Evolutionary conservation across 306 rosid species (phyloP).

Genomic region (Quercus suber): DNA sequence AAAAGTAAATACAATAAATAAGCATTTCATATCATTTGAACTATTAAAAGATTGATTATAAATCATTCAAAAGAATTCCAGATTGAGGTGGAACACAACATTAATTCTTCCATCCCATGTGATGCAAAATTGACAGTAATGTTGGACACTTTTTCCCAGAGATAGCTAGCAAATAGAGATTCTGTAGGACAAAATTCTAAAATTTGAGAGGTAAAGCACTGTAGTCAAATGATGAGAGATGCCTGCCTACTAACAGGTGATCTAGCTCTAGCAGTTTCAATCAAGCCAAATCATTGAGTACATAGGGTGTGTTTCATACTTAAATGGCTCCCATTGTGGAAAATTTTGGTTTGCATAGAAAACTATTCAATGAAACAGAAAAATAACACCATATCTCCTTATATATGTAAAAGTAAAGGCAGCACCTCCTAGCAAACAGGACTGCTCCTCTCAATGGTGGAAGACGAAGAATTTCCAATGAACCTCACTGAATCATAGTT

Average conservation of each 20-base stretch:
- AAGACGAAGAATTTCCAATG: too few relatives aligned
- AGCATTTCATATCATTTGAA: neutral
- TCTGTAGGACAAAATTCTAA: neutral
- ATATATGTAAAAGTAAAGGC: too few relatives aligned
- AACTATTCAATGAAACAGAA: too few relatives aligned
- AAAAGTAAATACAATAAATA: neutral
- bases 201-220: neutral
- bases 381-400: too few relatives aligned
- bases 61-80: neutral
- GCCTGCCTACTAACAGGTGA: neutral
- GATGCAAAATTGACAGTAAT: neutral
- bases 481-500: too few relatives aligned
- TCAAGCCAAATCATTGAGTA: neutral
- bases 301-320: neutral
- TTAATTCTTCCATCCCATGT: neutral
- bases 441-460: too few relatives aligned
- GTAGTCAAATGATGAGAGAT: neutral
- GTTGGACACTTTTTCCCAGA: neutral
- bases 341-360: too few relatives aligned
- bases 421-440: too few relatives aligned
- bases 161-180: neutral
- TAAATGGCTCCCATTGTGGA: neutral
- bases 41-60: neutral
- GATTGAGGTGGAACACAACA: neutral
- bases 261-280: neutral